Conservation (phyloP, 495 filamentous ascomycete genomes). For the Thozetella sp. region DNA sequence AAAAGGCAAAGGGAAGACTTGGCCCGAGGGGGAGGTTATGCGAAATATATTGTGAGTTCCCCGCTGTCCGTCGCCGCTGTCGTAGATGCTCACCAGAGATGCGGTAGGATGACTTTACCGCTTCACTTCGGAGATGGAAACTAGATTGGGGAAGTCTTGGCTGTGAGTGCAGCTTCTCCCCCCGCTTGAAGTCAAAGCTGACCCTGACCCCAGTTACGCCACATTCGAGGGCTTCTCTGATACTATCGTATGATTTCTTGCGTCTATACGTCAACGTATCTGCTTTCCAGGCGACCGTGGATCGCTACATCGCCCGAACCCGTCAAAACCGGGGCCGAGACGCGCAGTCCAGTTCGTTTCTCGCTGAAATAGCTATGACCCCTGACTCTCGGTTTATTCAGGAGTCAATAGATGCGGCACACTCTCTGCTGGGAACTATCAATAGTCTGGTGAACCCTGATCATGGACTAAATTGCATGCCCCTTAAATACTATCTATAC, state of each 20-base stretch:
- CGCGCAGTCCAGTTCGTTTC: constrained; percentile 33
- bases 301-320: constrained; percentile 51
- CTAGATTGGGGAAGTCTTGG: constrained; percentile 61
- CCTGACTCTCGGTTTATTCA: constrained; percentile 65
- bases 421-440: constrained; percentile 56
- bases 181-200: not conserved
- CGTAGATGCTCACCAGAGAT: not conserved
- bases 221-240: constrained; percentile 55
- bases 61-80: not conserved
- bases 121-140: constrained; percentile 64
- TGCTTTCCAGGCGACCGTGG: constrained; percentile 67
- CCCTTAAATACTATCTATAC: constrained; percentile 58
- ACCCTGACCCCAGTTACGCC: constrained; percentile 44
- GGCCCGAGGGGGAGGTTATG: constrained; percentile 66
- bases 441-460: constrained; percentile 57
- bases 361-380: constrained; percentile 56
- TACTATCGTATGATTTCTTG: constrained; percentile 65
- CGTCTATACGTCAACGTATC: constrained; percentile 68
- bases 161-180: constrained; percentile 35
- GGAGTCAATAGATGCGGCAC: constrained; percentile 62
- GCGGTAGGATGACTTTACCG: constrained; percentile 59
- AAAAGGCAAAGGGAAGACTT: constrained; percentile 65
- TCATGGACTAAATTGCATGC: constrained; percentile 60
- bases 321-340: constrained; percentile 25
- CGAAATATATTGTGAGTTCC: constrained; percentile 52